phyloP scores from a whole-genome alignment of 352 stramenopile genomes.

The Pythium grandisporangium region DNA sequence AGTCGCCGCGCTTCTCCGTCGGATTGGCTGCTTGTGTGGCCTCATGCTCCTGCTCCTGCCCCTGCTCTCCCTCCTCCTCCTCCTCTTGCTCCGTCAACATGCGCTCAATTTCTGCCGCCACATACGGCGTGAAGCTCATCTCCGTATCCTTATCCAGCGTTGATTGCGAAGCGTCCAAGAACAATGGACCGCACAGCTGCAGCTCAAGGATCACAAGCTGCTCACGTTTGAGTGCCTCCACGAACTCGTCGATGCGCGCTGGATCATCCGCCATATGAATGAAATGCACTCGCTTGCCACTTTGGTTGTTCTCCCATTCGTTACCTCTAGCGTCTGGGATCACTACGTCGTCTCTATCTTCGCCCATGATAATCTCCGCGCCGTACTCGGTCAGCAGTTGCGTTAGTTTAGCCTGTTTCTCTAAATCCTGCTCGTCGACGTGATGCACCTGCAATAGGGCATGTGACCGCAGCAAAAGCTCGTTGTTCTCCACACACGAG shows the following conservation, averaged over 20 bases:
- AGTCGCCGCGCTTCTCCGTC: no score
- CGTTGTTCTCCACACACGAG: constrained; percentile 53
- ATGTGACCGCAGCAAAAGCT: constrained; percentile 56
- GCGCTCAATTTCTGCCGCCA: constrained; percentile 42
- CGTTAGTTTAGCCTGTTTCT: constrained; percentile 11
- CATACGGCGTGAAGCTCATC: constrained; percentile 40
- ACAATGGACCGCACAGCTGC: constrained; percentile 47
- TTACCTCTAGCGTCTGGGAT: constrained; percentile 17
- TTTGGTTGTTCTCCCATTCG: constrained; percentile 14
- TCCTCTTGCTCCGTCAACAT: constrained; percentile 3
- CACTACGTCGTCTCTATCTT: constrained; percentile 16
- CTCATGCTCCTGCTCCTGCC: no score
- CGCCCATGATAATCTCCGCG: constrained; percentile 23
- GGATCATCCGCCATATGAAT: constrained; percentile 50
- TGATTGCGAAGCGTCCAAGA: constrained; percentile 52
- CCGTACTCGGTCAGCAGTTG: constrained; percentile 25
- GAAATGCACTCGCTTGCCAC: constrained; percentile 18
- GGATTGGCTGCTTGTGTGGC: no score
- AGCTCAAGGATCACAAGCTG: constrained; percentile 38
- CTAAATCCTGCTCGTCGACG: constrained; percentile 1
- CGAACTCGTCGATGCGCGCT: constrained; percentile 27
- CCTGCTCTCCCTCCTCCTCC: no score
- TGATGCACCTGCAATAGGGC: constrained; percentile 28
- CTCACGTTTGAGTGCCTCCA: constrained; percentile 18
- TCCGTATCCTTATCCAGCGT: constrained; percentile 47